A percentile compares a stretch with the other conserved stretches of the same genome.
phyloP scores from a whole-genome alignment of 768 basidiomycete species.

The Pulveroboletus frians region DNA sequence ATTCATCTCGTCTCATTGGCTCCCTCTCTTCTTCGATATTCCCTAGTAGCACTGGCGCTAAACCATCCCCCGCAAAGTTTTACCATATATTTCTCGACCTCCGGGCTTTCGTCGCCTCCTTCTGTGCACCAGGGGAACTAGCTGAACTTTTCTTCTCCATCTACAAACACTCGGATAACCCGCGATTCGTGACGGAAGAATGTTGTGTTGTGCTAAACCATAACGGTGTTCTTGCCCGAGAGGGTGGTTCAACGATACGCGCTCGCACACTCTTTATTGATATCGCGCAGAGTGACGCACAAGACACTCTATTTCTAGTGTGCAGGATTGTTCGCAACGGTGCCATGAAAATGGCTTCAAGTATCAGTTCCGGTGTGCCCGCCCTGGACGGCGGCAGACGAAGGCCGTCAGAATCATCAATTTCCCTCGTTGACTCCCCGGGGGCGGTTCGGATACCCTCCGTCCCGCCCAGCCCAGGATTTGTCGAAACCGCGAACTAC shows the following conservation, averaged over 20 bases:
- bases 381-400: conserved; percentile 38
- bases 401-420: conserved; percentile 51
- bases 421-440: conserved; percentile 34
- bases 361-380: conserved; percentile 43
- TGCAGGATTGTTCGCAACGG: conserved; percentile 90
- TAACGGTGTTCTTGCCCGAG: conserved; percentile 81
- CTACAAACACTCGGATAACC: conserved; percentile 71
- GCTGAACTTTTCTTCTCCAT: conserved; percentile 93
- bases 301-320: conserved; percentile 82
- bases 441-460: conserved; percentile 12
- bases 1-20: conserved; percentile 32
- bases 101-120: conserved; percentile 86
- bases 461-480: conserved; percentile 25
- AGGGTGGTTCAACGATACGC: conserved; percentile 52
- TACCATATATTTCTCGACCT: conserved; percentile 90
- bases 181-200: conserved; percentile 90
- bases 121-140: conserved; percentile 86
- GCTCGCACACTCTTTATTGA: conserved; percentile 89
- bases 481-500: conserved; percentile 44
- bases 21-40: conserved; percentile 28
- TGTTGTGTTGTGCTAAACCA: conserved; percentile 87
- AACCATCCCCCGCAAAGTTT: conserved; percentile 58
- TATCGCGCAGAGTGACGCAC: conserved; percentile 79
- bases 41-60: conserved; percentile 11
- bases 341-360: conserved; percentile 66